Conservation (phyloP, 192 early-diverging fungal species). For the Backusella tarrabulga region DNA sequence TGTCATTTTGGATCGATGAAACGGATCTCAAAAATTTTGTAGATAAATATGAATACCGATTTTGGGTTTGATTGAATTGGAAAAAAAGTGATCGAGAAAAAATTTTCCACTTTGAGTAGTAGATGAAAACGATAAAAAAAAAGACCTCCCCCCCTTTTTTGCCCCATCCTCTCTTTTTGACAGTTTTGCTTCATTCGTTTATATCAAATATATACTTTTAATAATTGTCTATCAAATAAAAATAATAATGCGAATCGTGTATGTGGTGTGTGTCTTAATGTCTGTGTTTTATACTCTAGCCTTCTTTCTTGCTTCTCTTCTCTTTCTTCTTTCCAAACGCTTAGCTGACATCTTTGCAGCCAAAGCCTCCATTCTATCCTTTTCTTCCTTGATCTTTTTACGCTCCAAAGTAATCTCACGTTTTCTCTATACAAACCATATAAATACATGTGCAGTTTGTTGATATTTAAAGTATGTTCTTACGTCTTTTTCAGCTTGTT, state of each 20-base stretch:
- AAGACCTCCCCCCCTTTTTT: no score
- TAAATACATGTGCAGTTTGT: not conserved
- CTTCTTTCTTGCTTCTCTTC: constrained; percentile 30
- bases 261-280: not conserved
- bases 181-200: no score
- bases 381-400: constrained; percentile 45
- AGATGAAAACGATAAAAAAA: no score
- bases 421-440: constrained; percentile 21
- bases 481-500: constrained; percentile 51
- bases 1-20: not conserved
- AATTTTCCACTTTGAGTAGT: not conserved
- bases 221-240: not conserved
- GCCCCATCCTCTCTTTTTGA: no score
- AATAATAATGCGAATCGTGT: not conserved
- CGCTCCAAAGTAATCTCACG: constrained; percentile 36
- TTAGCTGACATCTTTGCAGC: constrained; percentile 37
- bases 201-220: not conserved
- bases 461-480: not conserved
- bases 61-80: not conserved
- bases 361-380: constrained; percentile 49
- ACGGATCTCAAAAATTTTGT: not conserved
- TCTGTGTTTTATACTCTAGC: constrained; percentile 20
- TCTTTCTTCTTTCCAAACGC: constrained; percentile 21
- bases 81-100: not conserved
- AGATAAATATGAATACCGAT: no score